Evolutionary conservation across 2,329 filamentous ascomycete genomes (phyloP).

Genomic region (Fusarium guadeloupense): DNA sequence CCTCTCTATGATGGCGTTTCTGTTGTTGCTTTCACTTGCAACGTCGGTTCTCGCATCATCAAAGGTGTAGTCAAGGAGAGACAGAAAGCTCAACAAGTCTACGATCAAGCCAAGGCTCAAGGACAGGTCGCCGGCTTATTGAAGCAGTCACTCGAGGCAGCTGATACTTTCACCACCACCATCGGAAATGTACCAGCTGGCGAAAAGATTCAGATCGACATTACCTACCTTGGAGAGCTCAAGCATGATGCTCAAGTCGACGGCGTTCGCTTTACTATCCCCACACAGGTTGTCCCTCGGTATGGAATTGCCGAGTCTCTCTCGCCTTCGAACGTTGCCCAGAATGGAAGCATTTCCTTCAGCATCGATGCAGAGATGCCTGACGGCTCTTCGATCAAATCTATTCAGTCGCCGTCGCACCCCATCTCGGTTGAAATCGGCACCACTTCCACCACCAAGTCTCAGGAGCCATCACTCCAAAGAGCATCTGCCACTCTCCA

Average conservation of each 20-base stretch:
- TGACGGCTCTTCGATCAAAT: constrained; percentile 64
- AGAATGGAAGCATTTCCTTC: constrained; percentile 40
- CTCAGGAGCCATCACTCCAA: constrained; percentile 60
- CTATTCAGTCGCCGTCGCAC: constrained; percentile 73
- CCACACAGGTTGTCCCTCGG: constrained; percentile 71
- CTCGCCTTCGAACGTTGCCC: neutral
- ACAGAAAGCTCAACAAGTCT: constrained; percentile 67
- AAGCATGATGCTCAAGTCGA: constrained; percentile 76
- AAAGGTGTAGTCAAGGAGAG: constrained; percentile 74
- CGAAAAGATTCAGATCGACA: constrained; percentile 65
- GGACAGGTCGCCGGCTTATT: constrained; percentile 72
- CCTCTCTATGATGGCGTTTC: constrained; percentile 78
- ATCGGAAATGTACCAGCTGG: constrained; percentile 73
- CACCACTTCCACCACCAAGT: constrained; percentile 54
- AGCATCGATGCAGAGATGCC: constrained; percentile 57
- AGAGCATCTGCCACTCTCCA: constrained; percentile 71
- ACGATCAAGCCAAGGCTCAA: constrained; percentile 64
- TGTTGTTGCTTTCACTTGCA: constrained; percentile 73
- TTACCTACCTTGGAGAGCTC: constrained; percentile 74
- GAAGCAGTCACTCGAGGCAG: constrained; percentile 66
- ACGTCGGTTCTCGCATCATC: constrained; percentile 67
- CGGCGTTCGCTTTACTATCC: constrained; percentile 74
- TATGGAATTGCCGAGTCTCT: constrained; percentile 58
- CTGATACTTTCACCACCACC: constrained; percentile 74
- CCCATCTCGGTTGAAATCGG: constrained; percentile 73